Base-by-base conservation (phyloP, 495 filamentous ascomycete species). In the Staphylotrichum tortipilum region DNA sequence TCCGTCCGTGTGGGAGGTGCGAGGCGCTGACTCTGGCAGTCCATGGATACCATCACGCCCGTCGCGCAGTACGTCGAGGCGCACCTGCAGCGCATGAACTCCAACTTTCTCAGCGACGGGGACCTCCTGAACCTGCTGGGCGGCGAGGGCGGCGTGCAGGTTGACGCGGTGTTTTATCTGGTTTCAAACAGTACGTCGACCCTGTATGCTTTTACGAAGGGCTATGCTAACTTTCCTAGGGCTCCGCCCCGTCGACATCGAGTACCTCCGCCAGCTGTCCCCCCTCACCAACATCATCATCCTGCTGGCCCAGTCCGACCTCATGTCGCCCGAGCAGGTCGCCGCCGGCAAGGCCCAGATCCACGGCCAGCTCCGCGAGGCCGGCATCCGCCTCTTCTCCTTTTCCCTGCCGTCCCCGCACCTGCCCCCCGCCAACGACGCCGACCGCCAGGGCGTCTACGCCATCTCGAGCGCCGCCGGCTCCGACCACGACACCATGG, bases 271-370 rank as follows among this genome's bases (percentile, higher is more conserved):
- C 28, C 82, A 81, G 26, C 75, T 98, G 14, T 78, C 78, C 33
- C 71, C 76, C n/a, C 72, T 90, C 43, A 94, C 88, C 9, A 96
- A 92, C 65, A 79, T 98, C 14, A 81, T 98, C 21, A 84, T 92
- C 5, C 64, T 97, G 18, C 78, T 98, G 47, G 78, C 88, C 17
- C 89, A 84, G 57, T 73, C 87, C 6, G 92, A 98, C 59, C 73
- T 73, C 1, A 63, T 91, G 40, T 78, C 79, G 0, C 47, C 70
- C 0, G 72, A 80, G 21, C 75, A 89, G 59, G 65, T 89, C 12
- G 62, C 65, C 18, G 63, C 57, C 2, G 68, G 85, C 30, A 95
- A 91, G 61, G 63, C 77, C 18, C 74, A 77, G 14, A 77, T 89
- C 30, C 53, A 67, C 10, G 64, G 72, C 44, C 76, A 85, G 55